These are phyloP conservation scores for Fusarium paranaense DNA, from an alignment of 2,329 filamentous ascomycete species.

Conservation along the genomic window DNA sequence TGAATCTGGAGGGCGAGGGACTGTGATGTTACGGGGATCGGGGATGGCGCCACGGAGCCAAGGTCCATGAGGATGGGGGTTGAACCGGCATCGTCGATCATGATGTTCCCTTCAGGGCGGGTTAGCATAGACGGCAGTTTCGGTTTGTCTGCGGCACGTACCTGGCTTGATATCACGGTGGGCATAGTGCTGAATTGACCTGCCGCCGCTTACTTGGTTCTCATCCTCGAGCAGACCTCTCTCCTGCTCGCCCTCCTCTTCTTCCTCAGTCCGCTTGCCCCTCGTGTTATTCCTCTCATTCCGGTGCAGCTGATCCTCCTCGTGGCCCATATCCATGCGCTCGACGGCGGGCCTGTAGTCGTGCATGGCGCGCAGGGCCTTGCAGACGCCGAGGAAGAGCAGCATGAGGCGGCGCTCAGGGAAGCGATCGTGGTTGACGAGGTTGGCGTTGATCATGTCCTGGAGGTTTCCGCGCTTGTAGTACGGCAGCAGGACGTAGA, in stretches of 20 bases:
- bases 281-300: slow-evolving; percentile 48
- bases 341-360: slow-evolving; percentile 72
- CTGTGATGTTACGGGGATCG: slow-evolving; percentile 88
- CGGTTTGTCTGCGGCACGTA: slow-evolving; percentile 53
- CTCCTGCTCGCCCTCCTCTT: slow-evolving; percentile 80
- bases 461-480: slow-evolving; percentile 95
- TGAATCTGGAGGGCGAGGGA: slow-evolving; percentile 92
- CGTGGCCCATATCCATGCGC: slow-evolving; percentile 65
- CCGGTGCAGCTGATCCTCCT: slow-evolving; percentile 54
- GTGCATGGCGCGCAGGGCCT: slow-evolving; percentile 90
- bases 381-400: slow-evolving; percentile 91
- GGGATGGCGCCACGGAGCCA: slow-evolving; percentile 88
- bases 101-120: slow-evolving; percentile 80
- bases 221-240: slow-evolving; percentile 87
- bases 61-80: slow-evolving; percentile 97
- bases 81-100: slow-evolving; percentile 93
- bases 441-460: slow-evolving; percentile 97
- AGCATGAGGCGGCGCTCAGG: slow-evolving; percentile 90
- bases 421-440: slow-evolving; percentile 93
- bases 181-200: slow-evolving; percentile 81
- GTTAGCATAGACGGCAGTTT: slow-evolving; percentile 1
- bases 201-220: slow-evolving; percentile 70
- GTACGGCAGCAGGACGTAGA: slow-evolving; percentile 96
- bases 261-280: slow-evolving; percentile 66
- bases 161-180: slow-evolving; percentile 98